These are phyloP conservation scores for Phaffomyces opuntiae DNA, from an alignment of 805 yeast species.

Conservation along the genomic window DNA sequence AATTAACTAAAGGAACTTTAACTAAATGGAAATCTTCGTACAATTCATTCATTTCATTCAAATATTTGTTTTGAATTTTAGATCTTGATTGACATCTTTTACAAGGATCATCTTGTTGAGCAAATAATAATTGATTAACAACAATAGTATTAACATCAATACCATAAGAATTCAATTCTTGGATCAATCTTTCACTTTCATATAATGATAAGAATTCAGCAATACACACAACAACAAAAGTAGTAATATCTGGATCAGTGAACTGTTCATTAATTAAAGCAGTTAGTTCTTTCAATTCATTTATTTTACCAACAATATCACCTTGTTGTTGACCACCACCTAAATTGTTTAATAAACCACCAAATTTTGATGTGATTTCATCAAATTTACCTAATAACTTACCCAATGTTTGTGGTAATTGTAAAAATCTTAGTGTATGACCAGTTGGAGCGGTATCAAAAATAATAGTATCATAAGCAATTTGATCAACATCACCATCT, in stretches of 20 bases:
- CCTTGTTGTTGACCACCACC: slow-evolving; percentile 58
- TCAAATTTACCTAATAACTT: slow-evolving; percentile 82
- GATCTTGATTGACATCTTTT: slow-evolving; percentile 88
- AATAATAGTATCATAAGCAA: slow-evolving; percentile 77
- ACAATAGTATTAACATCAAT: slow-evolving; percentile 97
- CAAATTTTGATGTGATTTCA: slow-evolving; percentile 78
- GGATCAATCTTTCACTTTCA: slow-evolving; percentile 97
- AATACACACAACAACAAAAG: slow-evolving; percentile 94
- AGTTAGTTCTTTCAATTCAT: slow-evolving; percentile 74
- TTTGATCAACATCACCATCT: slow-evolving; percentile 22
- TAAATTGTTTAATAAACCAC: slow-evolving; percentile 78
- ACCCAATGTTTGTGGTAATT: slow-evolving; percentile 87
- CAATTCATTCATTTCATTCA: slow-evolving; percentile 91
- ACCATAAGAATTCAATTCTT: slow-evolving; percentile 87
- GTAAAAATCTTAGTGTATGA: slow-evolving; percentile 91
- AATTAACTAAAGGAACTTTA: slow-evolving; percentile 90
- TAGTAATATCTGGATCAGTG: slow-evolving; percentile 92
- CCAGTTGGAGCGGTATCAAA: slow-evolving; percentile 99
- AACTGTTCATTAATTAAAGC: slow-evolving; percentile 89
- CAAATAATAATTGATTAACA: slow-evolving; percentile 87
- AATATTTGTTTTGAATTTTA: slow-evolving; percentile 92
- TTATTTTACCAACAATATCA: slow-evolving; percentile 73
- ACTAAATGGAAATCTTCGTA: slow-evolving; percentile 97
- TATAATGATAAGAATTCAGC: slow-evolving; percentile 93
- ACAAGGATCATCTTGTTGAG: slow-evolving; percentile 71